A percentile compares a stretch with the other conserved stretches of the same genome.
Conservation (phyloP, 1,139 yeast genomes). For the Saccharomycopsis hybrid region DNA sequence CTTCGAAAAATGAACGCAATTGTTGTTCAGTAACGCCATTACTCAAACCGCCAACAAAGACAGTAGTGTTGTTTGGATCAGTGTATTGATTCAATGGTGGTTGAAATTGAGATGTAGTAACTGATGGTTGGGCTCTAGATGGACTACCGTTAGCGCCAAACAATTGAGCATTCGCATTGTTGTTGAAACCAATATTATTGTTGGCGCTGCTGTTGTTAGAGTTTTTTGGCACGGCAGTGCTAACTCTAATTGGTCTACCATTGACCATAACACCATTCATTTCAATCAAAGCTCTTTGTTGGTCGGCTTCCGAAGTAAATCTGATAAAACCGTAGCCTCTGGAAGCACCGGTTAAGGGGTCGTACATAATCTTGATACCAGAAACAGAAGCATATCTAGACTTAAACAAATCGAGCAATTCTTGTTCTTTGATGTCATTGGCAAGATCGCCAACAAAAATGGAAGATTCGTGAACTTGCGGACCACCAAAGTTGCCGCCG, state of each 20-base stretch:
- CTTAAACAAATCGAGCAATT: conserved; percentile 63
- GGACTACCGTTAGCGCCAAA: conserved; percentile 8
- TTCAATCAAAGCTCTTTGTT: conserved; percentile 67
- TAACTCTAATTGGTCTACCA: conserved; percentile 71
- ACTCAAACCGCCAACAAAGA: conserved; percentile 88
- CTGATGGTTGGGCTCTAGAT: conserved; percentile 20
- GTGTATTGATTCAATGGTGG: conserved; percentile 47
- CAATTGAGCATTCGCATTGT: neutral
- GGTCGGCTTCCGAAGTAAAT: conserved; percentile 63
- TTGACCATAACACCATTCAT: conserved; percentile 79
- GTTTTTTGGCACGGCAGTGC: conserved; percentile 64
- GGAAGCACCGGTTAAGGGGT: conserved; percentile 66
- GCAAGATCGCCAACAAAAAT: conserved; percentile 84
- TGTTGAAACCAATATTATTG: neutral
- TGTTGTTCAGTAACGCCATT: conserved; percentile 72
- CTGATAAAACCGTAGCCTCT: conserved; percentile 93
- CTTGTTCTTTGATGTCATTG: conserved; percentile 68
- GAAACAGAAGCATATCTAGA: conserved; percentile 66
- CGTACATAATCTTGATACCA: conserved; percentile 83
- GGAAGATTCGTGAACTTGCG: conserved; percentile 48
- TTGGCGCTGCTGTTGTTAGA: conserved; percentile 27
- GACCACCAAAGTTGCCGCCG: conserved; percentile 23
- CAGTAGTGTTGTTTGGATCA: conserved; percentile 84
- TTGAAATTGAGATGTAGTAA: conserved; percentile 28
- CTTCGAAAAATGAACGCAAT: conserved; percentile 64